Conservation (phyloP, 306 rosid genomes). For the Rosa multiflora region DNA sequence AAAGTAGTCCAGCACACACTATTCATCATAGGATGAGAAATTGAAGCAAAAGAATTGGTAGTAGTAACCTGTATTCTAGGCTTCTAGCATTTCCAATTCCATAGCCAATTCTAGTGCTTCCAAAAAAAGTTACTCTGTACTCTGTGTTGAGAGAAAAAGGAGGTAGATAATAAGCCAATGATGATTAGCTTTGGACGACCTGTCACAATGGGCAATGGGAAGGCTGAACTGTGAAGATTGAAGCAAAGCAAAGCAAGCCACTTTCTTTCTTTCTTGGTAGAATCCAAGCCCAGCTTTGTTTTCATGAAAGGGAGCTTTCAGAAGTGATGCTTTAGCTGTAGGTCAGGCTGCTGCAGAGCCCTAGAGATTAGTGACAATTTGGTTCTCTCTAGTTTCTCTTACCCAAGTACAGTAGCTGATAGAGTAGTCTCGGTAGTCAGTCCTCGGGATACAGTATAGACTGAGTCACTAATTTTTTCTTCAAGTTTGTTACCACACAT, state of each 20-base stretch:
- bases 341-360: background rate
- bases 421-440: background rate
- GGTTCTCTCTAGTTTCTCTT: background rate
- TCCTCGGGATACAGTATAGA: background rate
- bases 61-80: background rate
- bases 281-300: background rate
- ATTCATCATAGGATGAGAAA: background rate
- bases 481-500: background rate
- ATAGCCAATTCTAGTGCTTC: background rate
- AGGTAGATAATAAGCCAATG: slow-evolving; percentile 23
- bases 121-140: background rate
- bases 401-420: background rate
- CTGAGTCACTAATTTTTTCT: background rate
- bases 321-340: background rate
- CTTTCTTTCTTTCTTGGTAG: background rate
- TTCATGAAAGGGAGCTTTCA: slow-evolving; percentile 18
- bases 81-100: background rate
- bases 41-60: background rate
- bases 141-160: background rate
- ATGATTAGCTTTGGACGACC: slow-evolving; percentile 32
- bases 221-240: background rate
- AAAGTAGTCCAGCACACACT: too few relatives aligned
- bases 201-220: slow-evolving; percentile 16
- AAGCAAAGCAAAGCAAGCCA: background rate
- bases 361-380: background rate